Base-by-base conservation (phyloP, 495 filamentous ascomycete species). In the Penicillium arizonense region DNA sequence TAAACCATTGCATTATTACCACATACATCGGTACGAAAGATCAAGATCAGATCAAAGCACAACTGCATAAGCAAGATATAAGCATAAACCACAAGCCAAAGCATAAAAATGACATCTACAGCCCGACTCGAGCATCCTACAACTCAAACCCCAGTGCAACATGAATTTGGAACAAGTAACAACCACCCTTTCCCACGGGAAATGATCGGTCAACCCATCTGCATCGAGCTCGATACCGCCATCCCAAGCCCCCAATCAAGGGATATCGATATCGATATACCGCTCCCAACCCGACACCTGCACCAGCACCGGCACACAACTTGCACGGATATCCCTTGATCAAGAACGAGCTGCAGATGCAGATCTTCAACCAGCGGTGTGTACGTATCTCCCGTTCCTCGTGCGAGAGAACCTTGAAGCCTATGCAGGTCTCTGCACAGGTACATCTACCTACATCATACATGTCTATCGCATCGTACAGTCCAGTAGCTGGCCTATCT, bases 161-260 rank as follows among this genome's bases (percentile, higher is more conserved):
- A 10, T 10, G 39, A 32, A 24, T 32, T 24, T 16, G 26, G 36
- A 40, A 35, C 32, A 20, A 41, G 6, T 20, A 18, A 11, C 8
- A 24, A 35, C 24, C 40, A n/a, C 32, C 20, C 13, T 35, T 52
- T 39, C 7, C 53, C 53, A 47, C 44, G 57, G 44, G 44, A 40
- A 54, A 61, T 28, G 26, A 40, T 50, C 50, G 45, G 58, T 57
- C 54, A 51, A 54, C 44, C 50, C 24, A 26, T 44, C 32, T 30
- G 28, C 28, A 30, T 30, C 28, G 28, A 30, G 2, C 28, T 30
- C 43, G 40, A 43, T 28, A n/a, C 26, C 39, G 28, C 14, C 37
- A 52, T 28, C 41, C 16, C 42, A 28, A 35, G 5, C 16, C 28
- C 38, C 44, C 23, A 49, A 52, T 45, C 33, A 56, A 56, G 49